Percentiles rank a stretch among this genome's conserved stretches.
These are phyloP conservation scores for Ottelia alismoides DNA, from an alignment of 106 monocot genomes.

Conservation along the genomic window DNA sequence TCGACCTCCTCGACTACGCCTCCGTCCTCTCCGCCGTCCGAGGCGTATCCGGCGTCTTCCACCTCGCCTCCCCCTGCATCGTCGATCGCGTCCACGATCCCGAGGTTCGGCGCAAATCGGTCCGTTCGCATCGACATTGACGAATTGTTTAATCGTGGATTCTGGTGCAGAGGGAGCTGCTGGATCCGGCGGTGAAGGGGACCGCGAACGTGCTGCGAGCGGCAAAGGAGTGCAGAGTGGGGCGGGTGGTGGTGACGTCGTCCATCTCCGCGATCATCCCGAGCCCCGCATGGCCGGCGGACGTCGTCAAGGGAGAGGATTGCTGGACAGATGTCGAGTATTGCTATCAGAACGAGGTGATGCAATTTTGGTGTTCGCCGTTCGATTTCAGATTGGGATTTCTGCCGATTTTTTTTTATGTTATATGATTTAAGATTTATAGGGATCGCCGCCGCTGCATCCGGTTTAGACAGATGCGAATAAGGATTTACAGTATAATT, in stretches of 20 bases:
- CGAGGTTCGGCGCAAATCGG: conserved; percentile 14
- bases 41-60: conserved; percentile 9
- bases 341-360: conserved; percentile 66
- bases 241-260: conserved; percentile 81
- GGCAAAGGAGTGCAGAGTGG: conserved; percentile 49
- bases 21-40: conserved; percentile 8
- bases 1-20: conserved; percentile 15
- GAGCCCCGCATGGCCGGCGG: conserved; percentile 64
- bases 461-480: no score
- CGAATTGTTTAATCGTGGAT: no score
- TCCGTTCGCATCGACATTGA: no score
- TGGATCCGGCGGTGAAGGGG: conserved; percentile 87
- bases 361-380: no score
- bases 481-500: no score
- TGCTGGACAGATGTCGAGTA: conserved; percentile 91
- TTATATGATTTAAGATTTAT: no score
- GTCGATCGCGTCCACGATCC: conserved; percentile 43
- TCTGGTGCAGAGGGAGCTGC: conserved; percentile 43
- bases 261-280: conserved; percentile 77
- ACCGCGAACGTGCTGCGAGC: conserved; percentile 81
- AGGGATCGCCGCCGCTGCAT: no score
- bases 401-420: no score
- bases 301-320: conserved; percentile 43
- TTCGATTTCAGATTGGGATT: no score
- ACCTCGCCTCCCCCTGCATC: conserved; percentile 10